phyloP scores from a whole-genome alignment of 2,329 filamentous ascomycete species.

The Fusarium aywerte region DNA sequence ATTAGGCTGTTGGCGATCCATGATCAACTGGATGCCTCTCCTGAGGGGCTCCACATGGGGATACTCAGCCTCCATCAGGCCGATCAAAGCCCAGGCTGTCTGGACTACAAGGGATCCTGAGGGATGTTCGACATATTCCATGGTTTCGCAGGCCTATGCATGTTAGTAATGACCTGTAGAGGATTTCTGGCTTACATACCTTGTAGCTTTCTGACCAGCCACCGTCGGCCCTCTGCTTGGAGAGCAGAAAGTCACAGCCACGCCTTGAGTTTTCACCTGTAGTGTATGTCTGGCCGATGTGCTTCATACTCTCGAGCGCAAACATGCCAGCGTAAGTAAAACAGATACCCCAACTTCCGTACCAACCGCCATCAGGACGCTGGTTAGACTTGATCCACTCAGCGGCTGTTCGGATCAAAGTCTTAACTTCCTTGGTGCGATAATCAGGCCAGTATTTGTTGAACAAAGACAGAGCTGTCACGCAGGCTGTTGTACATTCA shows the following conservation, averaged over 20 bases:
- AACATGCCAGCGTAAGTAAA: constrained; percentile 99
- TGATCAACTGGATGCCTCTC: constrained; percentile 81
- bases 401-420: constrained; percentile 78
- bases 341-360: constrained; percentile 97
- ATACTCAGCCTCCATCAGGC: constrained; percentile 83
- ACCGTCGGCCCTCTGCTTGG: constrained; percentile 86
- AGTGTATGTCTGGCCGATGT: constrained; percentile 82
- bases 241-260: constrained; percentile 87
- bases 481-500: constrained; percentile 94
- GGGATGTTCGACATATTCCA: constrained; percentile 77
- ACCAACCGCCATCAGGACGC: constrained; percentile 89
- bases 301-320: constrained; percentile 85
- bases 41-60: constrained; percentile 78
- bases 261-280: constrained; percentile 76
- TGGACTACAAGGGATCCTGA: constrained; percentile 89
- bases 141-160: constrained; percentile 76
- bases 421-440: constrained; percentile 76
- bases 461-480: constrained; percentile 88
- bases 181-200: constrained; percentile 52
- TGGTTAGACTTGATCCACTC: constrained; percentile 86
- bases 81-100: constrained; percentile 90
- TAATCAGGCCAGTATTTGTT: constrained; percentile 84
- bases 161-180: constrained; percentile 25
- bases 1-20: constrained; percentile 84
- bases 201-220: constrained; percentile 97